Evolutionary conservation across 2,329 filamentous ascomycete genomes (phyloP).

Genomic region (Neonectria hederae): DNA sequence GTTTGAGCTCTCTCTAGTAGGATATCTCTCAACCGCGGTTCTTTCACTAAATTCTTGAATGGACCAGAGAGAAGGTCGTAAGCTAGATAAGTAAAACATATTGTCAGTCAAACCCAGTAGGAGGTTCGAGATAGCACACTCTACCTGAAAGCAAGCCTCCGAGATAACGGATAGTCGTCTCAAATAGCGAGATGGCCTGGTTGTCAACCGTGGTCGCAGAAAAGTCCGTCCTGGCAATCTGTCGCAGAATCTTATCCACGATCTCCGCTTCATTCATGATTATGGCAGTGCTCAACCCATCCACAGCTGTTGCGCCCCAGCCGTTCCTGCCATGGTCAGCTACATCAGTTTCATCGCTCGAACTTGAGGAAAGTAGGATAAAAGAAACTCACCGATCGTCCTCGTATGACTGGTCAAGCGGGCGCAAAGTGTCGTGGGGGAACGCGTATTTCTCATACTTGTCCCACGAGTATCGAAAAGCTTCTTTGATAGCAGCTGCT

Average conservation of each 20-base stretch:
- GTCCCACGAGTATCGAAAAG: slow-evolving; percentile 35
- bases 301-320: slow-evolving; percentile 35
- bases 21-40: background rate
- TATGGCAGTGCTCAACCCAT: slow-evolving; percentile 33
- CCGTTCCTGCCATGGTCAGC: slow-evolving; percentile 26
- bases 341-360: too few species aligned
- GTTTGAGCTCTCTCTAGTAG: slow-evolving; percentile 5
- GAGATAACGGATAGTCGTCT: slow-evolving; percentile 33
- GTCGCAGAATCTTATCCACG: slow-evolving; percentile 29
- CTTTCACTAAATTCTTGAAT: slow-evolving; percentile 20
- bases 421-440: slow-evolving; percentile 32
- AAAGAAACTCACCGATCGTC: slow-evolving; percentile 25
- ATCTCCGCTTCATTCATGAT: slow-evolving; percentile 29
- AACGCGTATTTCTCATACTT: slow-evolving; percentile 29
- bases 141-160: slow-evolving; percentile 30
- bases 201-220: slow-evolving; percentile 10
- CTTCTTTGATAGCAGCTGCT: slow-evolving; percentile 22
- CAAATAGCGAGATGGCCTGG: slow-evolving; percentile 28
- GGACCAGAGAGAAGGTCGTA: slow-evolving; percentile 29
- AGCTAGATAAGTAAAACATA: background rate
- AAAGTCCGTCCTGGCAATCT: slow-evolving; percentile 30
- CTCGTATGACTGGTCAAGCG: slow-evolving; percentile 21
- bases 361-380: background rate
- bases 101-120: background rate
- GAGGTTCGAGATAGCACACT: background rate